Evolutionary conservation across 495 filamentous ascomycete species (phyloP).

Genomic region (Haplographium delicatum): DNA sequence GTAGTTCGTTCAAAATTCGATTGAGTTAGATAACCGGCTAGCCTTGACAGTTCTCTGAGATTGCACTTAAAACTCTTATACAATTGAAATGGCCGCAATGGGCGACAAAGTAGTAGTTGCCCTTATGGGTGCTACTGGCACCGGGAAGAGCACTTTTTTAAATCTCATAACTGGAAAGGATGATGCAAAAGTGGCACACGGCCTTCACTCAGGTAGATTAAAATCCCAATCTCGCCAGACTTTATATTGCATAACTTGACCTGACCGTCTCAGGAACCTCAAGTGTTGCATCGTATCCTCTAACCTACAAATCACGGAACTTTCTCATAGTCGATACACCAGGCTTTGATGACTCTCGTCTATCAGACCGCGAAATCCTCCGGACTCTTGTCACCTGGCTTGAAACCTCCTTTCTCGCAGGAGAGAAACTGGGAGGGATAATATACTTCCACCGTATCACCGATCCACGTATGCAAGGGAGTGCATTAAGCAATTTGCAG

Average conservation of each 20-base stretch:
- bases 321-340: constrained; percentile 37
- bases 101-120: too few species aligned
- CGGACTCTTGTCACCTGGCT: constrained; percentile 29
- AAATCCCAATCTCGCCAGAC: too few species aligned
- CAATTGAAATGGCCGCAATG: too few species aligned
- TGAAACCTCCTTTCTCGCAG: constrained; percentile 6
- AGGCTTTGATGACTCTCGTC: constrained; percentile 36
- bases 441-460: constrained; percentile 34
- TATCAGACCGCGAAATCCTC: constrained; percentile 31
- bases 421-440: constrained; percentile 25
- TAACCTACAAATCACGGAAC: constrained; percentile 2
- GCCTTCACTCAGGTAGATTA: constrained; percentile 3
- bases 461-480: constrained; percentile 25
- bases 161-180: neutral
- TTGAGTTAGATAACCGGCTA: too few species aligned
- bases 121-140: constrained; percentile 5
- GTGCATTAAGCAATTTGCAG: constrained; percentile 26
- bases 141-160: constrained; percentile 12
- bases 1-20: too few species aligned
- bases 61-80: too few species aligned
- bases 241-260: too few species aligned
- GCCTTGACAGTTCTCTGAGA: too few species aligned
- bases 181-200: constrained; percentile 4
- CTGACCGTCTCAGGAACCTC: constrained; percentile 16
- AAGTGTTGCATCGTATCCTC: constrained; percentile 3